phyloP scores from a whole-genome alignment of 108 stramenopile species.

The Nitzschia sp. region DNA sequence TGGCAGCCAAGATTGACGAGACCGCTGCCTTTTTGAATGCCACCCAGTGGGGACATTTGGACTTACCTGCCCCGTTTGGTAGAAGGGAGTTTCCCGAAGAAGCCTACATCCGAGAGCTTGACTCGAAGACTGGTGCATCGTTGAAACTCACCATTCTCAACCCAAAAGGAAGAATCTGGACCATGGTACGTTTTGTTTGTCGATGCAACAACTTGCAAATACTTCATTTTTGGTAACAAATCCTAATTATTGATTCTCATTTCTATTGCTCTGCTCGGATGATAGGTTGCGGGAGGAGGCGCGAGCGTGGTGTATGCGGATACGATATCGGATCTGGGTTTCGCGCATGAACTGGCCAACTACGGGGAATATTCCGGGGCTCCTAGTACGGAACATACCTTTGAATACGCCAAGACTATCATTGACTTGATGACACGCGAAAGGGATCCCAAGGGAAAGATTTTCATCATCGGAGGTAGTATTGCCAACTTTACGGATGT shows the following conservation, averaged over 20 bases:
- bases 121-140: slow-evolving; percentile 84
- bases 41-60: slow-evolving; percentile 81
- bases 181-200: slow-evolving; percentile 58
- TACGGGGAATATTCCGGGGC: slow-evolving; percentile 94
- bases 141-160: slow-evolving; percentile 94
- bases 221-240: background rate
- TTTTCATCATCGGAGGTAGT: slow-evolving; percentile 90
- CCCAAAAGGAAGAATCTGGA: slow-evolving; percentile 83
- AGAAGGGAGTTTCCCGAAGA: slow-evolving; percentile 88
- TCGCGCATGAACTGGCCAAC: slow-evolving; percentile 84
- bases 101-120: slow-evolving; percentile 80
- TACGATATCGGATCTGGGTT: slow-evolving; percentile 91
- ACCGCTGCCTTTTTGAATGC: slow-evolving; percentile 81
- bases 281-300: slow-evolving; percentile 82
- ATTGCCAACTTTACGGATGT: slow-evolving; percentile 96
- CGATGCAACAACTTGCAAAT: background rate
- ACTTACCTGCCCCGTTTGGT: slow-evolving; percentile 84
- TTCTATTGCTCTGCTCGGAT: background rate
- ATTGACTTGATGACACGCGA: slow-evolving; percentile 81
- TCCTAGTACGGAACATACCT: slow-evolving; percentile 86
- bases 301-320: slow-evolving; percentile 93
- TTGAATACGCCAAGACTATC: slow-evolving; percentile 89
- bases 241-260: background rate
- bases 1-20: slow-evolving; percentile 92
- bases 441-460: slow-evolving; percentile 63